These are phyloP conservation scores for Theobroma grandiflorum DNA, from an alignment of 441 rosid species.

Conservation along the genomic window DNA sequence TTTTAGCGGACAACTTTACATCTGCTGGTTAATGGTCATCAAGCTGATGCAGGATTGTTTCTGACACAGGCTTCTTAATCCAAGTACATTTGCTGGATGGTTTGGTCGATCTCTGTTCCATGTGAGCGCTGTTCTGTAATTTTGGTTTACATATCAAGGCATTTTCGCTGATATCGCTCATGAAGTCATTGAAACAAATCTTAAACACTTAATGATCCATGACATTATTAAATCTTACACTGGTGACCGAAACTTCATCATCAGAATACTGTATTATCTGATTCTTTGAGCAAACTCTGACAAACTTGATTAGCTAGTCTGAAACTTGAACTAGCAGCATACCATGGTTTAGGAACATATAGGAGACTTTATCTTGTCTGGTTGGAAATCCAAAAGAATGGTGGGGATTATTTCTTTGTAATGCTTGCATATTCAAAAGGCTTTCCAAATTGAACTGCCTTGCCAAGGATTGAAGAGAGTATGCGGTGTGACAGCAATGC, in stretches of 20 bases:
- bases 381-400: background rate
- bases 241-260: background rate
- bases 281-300: background rate
- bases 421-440: background rate
- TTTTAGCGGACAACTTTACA: conserved; percentile 11
- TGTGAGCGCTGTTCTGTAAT: conserved; percentile 59
- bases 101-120: conserved; percentile 98
- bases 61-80: conserved; percentile 90
- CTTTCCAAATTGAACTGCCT: background rate
- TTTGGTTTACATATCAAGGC: background rate
- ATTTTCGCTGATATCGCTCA: background rate
- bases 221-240: background rate
- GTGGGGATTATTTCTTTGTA: background rate
- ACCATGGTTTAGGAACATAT: background rate
- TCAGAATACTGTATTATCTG: background rate
- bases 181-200: background rate
- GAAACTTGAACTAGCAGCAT: conserved; percentile 9
- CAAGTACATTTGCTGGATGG: conserved; percentile 99
- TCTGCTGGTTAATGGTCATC: conserved; percentile 10
- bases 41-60: conserved; percentile 30
- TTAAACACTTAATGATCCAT: background rate
- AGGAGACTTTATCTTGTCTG: background rate
- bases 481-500: background rate
- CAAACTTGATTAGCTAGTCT: conserved; percentile 20
- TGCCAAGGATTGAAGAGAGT: background rate